phyloP scores from a whole-genome alignment of 495 filamentous ascomycete species.

The Lophiostoma macrostomum region DNA sequence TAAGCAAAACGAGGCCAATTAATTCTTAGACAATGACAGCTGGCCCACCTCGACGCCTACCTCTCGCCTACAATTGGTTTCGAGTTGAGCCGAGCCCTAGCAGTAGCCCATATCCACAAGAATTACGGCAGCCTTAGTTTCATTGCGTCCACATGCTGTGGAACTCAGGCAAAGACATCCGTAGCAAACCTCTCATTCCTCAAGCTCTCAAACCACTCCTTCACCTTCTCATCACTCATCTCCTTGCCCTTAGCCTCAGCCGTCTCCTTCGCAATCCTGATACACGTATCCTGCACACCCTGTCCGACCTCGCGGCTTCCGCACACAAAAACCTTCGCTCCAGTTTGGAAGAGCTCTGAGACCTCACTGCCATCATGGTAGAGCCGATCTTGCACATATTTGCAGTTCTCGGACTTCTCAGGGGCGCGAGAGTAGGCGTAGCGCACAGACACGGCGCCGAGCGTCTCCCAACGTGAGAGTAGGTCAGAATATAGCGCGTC shows the following conservation, averaged over 20 bases:
- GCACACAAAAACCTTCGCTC: constrained; percentile 37
- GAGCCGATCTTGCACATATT: constrained; percentile 38
- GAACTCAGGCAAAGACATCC: constrained; percentile 27
- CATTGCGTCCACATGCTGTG: too few species aligned
- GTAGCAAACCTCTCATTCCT: constrained; percentile 28
- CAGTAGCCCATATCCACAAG: too few species aligned
- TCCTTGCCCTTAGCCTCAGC: not conserved
- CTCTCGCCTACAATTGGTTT: too few species aligned
- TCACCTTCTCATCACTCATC: constrained; percentile 17
- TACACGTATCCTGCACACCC: constrained; percentile 10
- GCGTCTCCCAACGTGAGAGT: constrained; percentile 29
- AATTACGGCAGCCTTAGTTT: too few species aligned
- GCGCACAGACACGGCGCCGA: constrained; percentile 33
- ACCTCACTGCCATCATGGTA: constrained; percentile 30
- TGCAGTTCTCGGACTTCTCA: constrained; percentile 25
- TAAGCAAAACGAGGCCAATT: too few species aligned
- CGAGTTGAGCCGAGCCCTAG: too few species aligned
- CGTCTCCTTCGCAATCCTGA: constrained; percentile 25
- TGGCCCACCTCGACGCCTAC: too few species aligned
- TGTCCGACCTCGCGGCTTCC: constrained; percentile 25
- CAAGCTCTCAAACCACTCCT: constrained; percentile 27
- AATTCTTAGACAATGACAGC: too few species aligned
- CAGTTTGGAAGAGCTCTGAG: constrained; percentile 30
- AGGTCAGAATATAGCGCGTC: constrained; percentile 33
- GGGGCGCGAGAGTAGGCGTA: constrained; percentile 32